Evolutionary conservation across 192 early-diverging fungal species (phyloP).

Genomic region (Coemansia sp.): DNA sequence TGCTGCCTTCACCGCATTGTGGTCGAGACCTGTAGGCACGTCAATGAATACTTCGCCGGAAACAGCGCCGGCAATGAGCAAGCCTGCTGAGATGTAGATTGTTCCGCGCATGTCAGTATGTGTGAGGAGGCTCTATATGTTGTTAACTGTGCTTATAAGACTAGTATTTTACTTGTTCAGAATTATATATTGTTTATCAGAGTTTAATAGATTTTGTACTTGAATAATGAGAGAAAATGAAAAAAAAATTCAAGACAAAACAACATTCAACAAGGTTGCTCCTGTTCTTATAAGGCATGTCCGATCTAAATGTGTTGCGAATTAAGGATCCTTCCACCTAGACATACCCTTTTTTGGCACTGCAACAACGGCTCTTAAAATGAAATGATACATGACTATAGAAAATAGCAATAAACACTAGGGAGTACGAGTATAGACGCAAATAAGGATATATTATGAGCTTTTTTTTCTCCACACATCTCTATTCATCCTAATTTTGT

Average conservation of each 20-base stretch:
- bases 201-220: too few species aligned
- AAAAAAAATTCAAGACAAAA: background rate
- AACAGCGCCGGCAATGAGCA: slow-evolving; percentile 23
- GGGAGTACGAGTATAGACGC: too few species aligned
- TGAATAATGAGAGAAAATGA: background rate
- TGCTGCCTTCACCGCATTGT: slow-evolving; percentile 23
- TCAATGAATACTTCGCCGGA: slow-evolving; percentile 34
- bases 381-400: background rate
- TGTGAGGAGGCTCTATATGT: too few species aligned
- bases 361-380: slow-evolving; percentile 4
- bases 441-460: too few species aligned
- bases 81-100: slow-evolving; percentile 1
- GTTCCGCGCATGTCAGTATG: background rate
- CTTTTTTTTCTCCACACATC: too few species aligned
- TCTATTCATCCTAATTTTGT: background rate
- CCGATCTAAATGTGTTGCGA: background rate
- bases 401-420: background rate
- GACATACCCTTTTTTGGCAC: background rate
- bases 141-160: background rate
- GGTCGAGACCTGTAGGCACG: slow-evolving; percentile 32
- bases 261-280: too few species aligned
- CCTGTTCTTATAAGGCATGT: background rate
- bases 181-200: too few species aligned
- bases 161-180: background rate
- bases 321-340: too few species aligned